Evolutionary conservation across 2,329 filamentous ascomycete species (phyloP).

Genomic region (Penicillium sp.): DNA sequence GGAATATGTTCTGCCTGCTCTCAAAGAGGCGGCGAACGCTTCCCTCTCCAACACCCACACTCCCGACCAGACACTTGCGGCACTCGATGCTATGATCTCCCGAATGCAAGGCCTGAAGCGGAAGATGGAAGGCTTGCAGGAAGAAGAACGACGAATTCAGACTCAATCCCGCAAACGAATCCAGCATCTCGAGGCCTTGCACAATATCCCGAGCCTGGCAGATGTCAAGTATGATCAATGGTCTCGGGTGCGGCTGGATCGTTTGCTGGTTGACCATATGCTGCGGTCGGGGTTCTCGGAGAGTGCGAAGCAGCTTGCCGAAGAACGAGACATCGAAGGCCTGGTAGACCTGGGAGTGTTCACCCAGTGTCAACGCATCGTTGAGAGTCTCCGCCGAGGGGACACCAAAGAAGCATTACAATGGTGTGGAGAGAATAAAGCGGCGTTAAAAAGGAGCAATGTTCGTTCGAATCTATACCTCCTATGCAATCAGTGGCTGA

Average conservation of each 20-base stretch:
- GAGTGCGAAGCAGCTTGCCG: slow-evolving; percentile 73
- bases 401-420: slow-evolving; percentile 76
- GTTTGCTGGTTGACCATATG: slow-evolving; percentile 89
- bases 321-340: slow-evolving; percentile 72
- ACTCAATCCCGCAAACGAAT: slow-evolving; percentile 74
- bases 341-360: slow-evolving; percentile 91
- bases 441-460: slow-evolving; percentile 83
- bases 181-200: slow-evolving; percentile 77
- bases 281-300: slow-evolving; percentile 78
- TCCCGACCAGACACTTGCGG: slow-evolving; percentile 72
- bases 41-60: slow-evolving; percentile 64
- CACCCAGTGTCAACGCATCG: slow-evolving; percentile 75
- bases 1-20: slow-evolving; percentile 48
- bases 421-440: slow-evolving; percentile 94
- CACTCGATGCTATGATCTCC: slow-evolving; percentile 79
- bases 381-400: slow-evolving; percentile 68
- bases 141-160: slow-evolving; percentile 78
- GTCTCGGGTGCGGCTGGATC: slow-evolving; percentile 77
- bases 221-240: slow-evolving; percentile 94
- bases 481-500: neutral
- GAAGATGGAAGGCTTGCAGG: slow-evolving; percentile 75
- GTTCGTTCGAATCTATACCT: slow-evolving; percentile 48
- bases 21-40: slow-evolving; percentile 59
- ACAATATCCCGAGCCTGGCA: slow-evolving; percentile 75
- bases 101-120: slow-evolving; percentile 85